phyloP scores from a whole-genome alignment of 106 monocot species.

The Dendrobium catenatum region DNA sequence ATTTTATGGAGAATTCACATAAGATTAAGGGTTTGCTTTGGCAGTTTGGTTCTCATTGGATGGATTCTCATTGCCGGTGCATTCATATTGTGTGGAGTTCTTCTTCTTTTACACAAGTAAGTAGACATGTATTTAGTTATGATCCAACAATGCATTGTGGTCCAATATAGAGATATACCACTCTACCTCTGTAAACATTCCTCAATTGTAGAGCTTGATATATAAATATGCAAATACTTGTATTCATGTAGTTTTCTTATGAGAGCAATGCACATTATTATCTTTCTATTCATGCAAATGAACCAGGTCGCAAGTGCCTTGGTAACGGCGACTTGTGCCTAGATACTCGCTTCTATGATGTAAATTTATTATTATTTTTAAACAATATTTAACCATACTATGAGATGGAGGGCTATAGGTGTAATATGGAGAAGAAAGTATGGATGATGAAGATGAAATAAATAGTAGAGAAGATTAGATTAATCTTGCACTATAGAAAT shows the following conservation, averaged over 20 bases:
- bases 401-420: too few species aligned
- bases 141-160: neutral
- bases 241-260: neutral
- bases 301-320: too few species aligned
- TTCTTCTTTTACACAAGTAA: conserved; percentile 89
- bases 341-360: too few species aligned
- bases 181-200: neutral
- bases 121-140: conserved; percentile 6
- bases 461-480: too few species aligned
- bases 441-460: too few species aligned
- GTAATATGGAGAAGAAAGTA: too few species aligned
- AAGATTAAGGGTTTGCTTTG: neutral
- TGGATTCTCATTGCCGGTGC: conserved; percentile 90
- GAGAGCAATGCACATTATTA: neutral
- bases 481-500: too few species aligned
- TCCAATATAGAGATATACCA: neutral
- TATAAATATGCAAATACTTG: neutral
- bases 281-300: neutral
- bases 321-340: too few species aligned
- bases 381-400: too few species aligned
- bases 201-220: neutral
- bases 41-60: conserved; percentile 80
- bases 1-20: conserved; percentile 10
- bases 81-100: conserved; percentile 75
- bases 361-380: too few species aligned